Evolutionary conservation across 1,284 basidiomycete genomes (phyloP), one percentile per base, ranked within the genome.

Genomic region (Pseudozyma thailandica): DNA sequence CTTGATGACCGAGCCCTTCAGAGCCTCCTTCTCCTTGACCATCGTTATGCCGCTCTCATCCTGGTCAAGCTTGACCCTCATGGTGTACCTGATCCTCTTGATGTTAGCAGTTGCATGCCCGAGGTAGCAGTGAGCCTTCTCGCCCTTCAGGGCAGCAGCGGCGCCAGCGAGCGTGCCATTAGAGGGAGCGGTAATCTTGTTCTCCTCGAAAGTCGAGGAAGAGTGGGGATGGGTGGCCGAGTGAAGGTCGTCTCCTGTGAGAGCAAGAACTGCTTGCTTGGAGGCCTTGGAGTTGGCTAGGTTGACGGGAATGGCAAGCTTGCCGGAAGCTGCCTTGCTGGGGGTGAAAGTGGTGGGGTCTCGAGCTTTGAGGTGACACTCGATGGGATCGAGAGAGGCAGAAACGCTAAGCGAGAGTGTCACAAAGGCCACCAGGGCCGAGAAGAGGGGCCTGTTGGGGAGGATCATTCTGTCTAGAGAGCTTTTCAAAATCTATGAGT

Each of bases 191-290:
- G 16, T 55, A 7, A 57, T 30, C 13, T 43, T 44, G 37, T 55
- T 50, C 6, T 37, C 38, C 4, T 42, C 41, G 13, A 43, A 4
- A 2, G 25, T 4, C n/a, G 50, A 8, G n/a, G 20, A 16, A 10
- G 23, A 4, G 16, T n/a, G 20, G 25, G 27, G 28, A 23, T 51
- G 20, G 12, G 33, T 26, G 1, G 44, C 10, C 26, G 43, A 52
- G 63, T 60, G 52, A 7, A 60, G 25, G 35, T 68, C 64, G 4
- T 61, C 48, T 27, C 64, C 64, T n/a, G 41, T 49, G 21, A 68
- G 57, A 46, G 52, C 51, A 25, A 50, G 15, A 28, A 59, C 46
- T 26, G 54, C 38, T 16, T 61, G 46, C 15, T 42, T 27, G 1
- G 44, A n/a, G 10, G 48, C 46, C 3, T 15, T 16, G 9, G 30